Evolutionary conservation across 78 protist genomes (phyloP).

Genomic region (Pigoraptor vietnamica): DNA sequence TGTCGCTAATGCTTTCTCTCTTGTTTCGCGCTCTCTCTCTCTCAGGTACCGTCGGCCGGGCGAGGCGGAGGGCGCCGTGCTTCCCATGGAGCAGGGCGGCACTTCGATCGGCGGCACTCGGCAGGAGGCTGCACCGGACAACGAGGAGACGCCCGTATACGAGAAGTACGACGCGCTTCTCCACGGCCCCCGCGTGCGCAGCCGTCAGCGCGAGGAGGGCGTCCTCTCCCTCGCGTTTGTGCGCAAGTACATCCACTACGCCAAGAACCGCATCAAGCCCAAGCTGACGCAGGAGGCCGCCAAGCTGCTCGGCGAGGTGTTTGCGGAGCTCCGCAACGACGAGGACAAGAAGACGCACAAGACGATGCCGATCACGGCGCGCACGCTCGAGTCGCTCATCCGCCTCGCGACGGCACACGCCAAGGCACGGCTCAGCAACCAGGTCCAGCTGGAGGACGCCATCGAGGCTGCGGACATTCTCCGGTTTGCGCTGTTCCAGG

Average conservation of each 20-base stretch:
- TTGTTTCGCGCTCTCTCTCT: no score
- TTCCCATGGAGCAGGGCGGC: background rate
- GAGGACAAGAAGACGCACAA: conserved; percentile 9
- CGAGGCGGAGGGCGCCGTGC: background rate
- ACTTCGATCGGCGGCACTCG: background rate
- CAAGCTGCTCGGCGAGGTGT: conserved; percentile 12
- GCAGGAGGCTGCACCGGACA: conserved; percentile 8
- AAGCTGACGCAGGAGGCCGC: conserved; percentile 48
- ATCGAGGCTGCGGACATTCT: conserved; percentile 45
- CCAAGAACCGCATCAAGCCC: conserved; percentile 38
- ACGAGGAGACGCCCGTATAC: conserved; percentile 18
- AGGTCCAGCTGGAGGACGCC: conserved; percentile 20
- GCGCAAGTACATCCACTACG: conserved; percentile 58
- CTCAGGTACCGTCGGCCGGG: conserved; percentile 8
- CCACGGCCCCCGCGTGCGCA: conserved; percentile 20
- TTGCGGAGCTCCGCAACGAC: conserved; percentile 35
- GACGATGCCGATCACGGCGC: conserved; percentile 91
- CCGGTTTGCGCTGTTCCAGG: conserved; percentile 37
- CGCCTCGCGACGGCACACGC: conserved; percentile 97
- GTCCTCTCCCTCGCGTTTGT: conserved; percentile 55
- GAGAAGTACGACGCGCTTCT: conserved; percentile 36
- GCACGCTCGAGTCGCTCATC: conserved; percentile 95
- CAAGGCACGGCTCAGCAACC: conserved; percentile 26
- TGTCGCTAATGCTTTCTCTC: background rate
- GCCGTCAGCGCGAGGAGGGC: background rate